These are phyloP conservation scores for Dryas integrifolia DNA, from an alignment of 331 rosid species.

Conservation along the genomic window DNA sequence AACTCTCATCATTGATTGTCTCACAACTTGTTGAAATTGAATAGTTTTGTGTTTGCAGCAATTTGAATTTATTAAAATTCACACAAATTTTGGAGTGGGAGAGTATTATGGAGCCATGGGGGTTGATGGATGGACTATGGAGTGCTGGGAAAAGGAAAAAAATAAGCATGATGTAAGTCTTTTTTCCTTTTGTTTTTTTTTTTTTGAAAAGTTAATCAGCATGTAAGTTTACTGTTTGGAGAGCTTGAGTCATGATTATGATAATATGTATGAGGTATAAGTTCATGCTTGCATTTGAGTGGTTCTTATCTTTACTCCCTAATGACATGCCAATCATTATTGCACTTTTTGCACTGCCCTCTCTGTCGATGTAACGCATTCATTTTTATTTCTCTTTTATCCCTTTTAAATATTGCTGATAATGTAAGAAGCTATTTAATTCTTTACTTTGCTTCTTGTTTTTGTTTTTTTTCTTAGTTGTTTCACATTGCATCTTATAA, in stretches of 20 bases:
- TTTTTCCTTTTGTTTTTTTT: too few relatives aligned
- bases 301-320: background rate
- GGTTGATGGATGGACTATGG: constrained; percentile 65
- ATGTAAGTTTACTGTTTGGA: constrained; percentile 43
- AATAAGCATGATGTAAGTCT: constrained; percentile 59
- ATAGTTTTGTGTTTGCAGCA: constrained; percentile 56
- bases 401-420: background rate
- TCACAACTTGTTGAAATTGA: constrained; percentile 11
- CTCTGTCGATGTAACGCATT: background rate
- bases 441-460: background rate
- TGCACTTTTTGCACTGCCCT: background rate
- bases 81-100: constrained; percentile 56
- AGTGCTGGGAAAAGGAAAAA: constrained; percentile 70
- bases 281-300: background rate
- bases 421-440: too few relatives aligned
- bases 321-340: background rate
- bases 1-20: constrained; percentile 17
- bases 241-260: constrained; percentile 3
- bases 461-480: too few relatives aligned
- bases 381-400: background rate
- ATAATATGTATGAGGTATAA: background rate
- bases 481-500: too few relatives aligned
- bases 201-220: constrained; percentile 33
- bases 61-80: constrained; percentile 50
- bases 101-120: constrained; percentile 83